Evolutionary conservation across 345 rosid genomes (phyloP), one percentile per base, ranked within the genome.

Genomic region (Lepidium aucheri): DNA sequence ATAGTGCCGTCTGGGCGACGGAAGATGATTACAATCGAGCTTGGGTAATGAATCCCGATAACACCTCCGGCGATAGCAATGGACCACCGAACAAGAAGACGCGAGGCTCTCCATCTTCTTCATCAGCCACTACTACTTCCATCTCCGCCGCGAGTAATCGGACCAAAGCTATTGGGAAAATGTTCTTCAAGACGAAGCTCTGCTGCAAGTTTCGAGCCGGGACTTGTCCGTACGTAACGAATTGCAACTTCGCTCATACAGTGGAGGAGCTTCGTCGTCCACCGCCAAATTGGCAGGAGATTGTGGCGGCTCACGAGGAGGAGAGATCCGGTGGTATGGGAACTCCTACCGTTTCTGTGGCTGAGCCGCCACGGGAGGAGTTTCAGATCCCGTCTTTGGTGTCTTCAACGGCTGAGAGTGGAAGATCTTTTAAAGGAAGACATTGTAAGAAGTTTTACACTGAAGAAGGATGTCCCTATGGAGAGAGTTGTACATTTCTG

Each of bases 361-460:
- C 3, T 63, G 80, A 4, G 87, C 60, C 74, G 45, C 70, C 77
- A 1, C 53, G 86, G n/a, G 96, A 93, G 75, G 97, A 93, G 67
- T 93, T 81, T 70, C 98, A 89, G 79, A 93, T 87, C 70, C 97
- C 94, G 4, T 77, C 90, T 2, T 32, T 91, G 17, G 89, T 75
- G 50, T 42, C 76, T 2, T 65, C 72, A n/a, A n/a, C 51, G 63
- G 58, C 77, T 39, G 74, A 65, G 42, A 86, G 76, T 57, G 98
- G 85, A 69, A 72, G 76, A 52, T 65, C 67, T 35, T 65, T 65
- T 72, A 94, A 94, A 78, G 91, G 99, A 54, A 83, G 95, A 52
- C 96, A 90, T 74, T 94, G 99, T 77, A 90, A 94, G 81, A 94
- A 94, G 86, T 90, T 86, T 68, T 94, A 86, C 46, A 90, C 91